These are phyloP conservation scores for Quercus aquifolioides DNA, from an alignment of 306 rosid genomes.

Conservation along the genomic window DNA sequence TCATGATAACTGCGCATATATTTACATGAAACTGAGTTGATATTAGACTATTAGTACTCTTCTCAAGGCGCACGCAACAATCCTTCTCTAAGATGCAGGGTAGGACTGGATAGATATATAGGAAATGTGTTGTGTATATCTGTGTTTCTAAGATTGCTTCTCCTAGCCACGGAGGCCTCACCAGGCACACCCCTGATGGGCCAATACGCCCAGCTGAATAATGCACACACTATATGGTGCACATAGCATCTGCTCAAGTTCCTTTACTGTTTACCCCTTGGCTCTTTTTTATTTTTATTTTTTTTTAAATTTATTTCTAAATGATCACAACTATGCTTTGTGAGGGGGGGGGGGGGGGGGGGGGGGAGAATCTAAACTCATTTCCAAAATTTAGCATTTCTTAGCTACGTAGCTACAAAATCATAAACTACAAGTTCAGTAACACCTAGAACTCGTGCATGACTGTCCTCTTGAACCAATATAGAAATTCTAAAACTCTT, in stretches of 20 bases:
- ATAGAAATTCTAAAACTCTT: not conserved
- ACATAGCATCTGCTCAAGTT: not conserved
- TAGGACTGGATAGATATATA: no score
- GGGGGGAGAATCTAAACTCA: not conserved
- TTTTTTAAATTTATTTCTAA: not conserved
- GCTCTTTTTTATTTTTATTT: not conserved
- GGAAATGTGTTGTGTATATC: no score
- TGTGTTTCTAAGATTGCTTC: no score
- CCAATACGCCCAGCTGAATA: no score
- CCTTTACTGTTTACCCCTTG: not conserved
- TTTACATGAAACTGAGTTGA: no score
- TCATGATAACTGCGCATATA: no score
- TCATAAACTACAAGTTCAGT: conserved; percentile 14
- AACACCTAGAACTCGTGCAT: conserved; percentile 3
- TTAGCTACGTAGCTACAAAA: not conserved
- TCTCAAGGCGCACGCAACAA: no score
- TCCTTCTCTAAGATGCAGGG: no score
- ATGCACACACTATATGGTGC: not conserved
- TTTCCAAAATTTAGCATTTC: not conserved
- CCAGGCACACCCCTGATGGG: no score
- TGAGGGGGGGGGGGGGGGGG: no score
- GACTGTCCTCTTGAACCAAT: conserved; percentile 6
- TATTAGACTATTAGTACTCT: no score
- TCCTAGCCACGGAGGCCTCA: no score
- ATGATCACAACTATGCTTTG: not conserved